Percentiles rank a stretch among this genome's conserved stretches.
phyloP scores from a whole-genome alignment of 75 land plant species.

The Cryptomeria japonica region DNA sequence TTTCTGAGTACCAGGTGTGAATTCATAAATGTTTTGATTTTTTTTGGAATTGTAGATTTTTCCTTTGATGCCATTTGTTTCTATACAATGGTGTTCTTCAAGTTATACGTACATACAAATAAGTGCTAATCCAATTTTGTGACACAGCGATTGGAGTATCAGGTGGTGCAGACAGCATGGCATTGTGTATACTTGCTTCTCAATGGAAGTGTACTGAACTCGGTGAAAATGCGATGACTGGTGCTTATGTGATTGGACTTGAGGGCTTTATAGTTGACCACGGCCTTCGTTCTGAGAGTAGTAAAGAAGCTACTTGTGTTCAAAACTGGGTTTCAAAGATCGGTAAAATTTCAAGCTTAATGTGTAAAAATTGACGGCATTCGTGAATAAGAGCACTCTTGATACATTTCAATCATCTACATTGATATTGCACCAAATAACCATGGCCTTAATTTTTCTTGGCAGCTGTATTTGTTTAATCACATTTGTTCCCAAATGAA shows the following conservation, averaged over 20 bases:
- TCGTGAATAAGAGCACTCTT: not conserved
- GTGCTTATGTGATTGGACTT: conserved; percentile 39
- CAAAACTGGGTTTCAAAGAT: conserved; percentile 44
- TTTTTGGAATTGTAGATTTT: conserved; percentile 1
- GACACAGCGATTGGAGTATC: conserved; percentile 86
- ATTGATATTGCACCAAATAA: not conserved
- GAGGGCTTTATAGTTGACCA: conserved; percentile 86
- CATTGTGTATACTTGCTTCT: conserved; percentile 70
- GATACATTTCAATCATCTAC: not conserved
- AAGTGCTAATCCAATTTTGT: not conserved
- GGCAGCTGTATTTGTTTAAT: not conserved
- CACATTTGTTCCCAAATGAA: not conserved
- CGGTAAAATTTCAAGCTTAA: conserved; percentile 22
- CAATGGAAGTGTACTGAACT: conserved; percentile 54
- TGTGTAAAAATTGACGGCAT: not conserved
- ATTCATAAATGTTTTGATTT: not conserved
- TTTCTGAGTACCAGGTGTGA: not conserved
- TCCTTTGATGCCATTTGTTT: not conserved
- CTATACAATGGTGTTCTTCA: not conserved
- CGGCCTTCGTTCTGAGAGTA: conserved; percentile 77
- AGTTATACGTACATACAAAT: not conserved
- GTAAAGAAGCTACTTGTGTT: conserved; percentile 65
- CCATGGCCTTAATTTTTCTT: not conserved
- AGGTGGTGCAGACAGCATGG: conserved; percentile 97
- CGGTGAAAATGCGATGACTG: not conserved